These are phyloP conservation scores for Castanopsis chinensis DNA, from an alignment of 306 rosid genomes.

Conservation along the genomic window DNA sequence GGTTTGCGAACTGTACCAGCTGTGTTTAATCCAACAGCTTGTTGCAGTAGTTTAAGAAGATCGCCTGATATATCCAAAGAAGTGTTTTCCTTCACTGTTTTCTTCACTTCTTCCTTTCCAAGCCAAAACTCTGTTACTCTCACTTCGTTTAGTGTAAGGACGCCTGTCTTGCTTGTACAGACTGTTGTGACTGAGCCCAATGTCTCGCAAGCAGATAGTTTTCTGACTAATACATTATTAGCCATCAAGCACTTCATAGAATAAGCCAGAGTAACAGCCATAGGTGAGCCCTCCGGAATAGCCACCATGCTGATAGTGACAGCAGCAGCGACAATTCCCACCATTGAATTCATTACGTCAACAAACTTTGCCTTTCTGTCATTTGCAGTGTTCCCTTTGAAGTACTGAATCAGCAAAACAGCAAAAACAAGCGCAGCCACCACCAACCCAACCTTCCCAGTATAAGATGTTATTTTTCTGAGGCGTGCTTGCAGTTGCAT, in stretches of 20 bases:
- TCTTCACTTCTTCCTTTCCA: slow-evolving; percentile 8
- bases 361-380: slow-evolving; percentile 10
- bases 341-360: slow-evolving; percentile 9
- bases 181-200: slow-evolving; percentile 26
- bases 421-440: slow-evolving; percentile 14
- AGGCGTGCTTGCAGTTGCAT: slow-evolving; percentile 15
- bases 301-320: slow-evolving; percentile 26
- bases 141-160: slow-evolving; percentile 25
- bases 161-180: slow-evolving; percentile 22
- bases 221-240: slow-evolving; percentile 24
- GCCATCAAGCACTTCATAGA: slow-evolving; percentile 30
- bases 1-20: slow-evolving; percentile 13
- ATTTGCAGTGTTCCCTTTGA: slow-evolving; percentile 17
- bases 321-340: slow-evolving; percentile 10
- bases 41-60: slow-evolving; percentile 6
- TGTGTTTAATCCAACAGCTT: slow-evolving; percentile 27
- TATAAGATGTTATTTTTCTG: slow-evolving; percentile 9
- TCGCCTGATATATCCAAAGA: neutral
- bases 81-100: neutral
- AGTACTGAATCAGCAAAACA: slow-evolving; percentile 14
- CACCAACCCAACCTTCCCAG: slow-evolving; percentile 16
- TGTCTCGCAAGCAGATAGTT: slow-evolving; percentile 26
- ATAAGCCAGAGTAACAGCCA: slow-evolving; percentile 26
- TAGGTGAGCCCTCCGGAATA: slow-evolving; percentile 26
- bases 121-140: slow-evolving; percentile 25